Conservation (phyloP, 2,329 filamentous ascomycete species). For the Rhexocercosporidium sp. region DNA sequence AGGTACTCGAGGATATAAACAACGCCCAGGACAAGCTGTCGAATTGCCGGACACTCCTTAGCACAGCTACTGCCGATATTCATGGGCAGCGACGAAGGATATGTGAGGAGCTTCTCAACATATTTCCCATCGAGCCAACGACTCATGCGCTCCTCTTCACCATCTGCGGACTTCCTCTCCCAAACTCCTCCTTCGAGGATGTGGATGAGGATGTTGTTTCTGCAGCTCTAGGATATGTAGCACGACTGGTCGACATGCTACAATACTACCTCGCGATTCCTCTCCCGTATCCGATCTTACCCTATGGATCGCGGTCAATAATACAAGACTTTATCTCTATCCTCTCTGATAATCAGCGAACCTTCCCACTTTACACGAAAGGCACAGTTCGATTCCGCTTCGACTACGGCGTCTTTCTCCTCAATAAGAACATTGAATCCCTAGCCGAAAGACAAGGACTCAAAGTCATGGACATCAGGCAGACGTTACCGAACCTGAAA, state of each 20-base stretch:
- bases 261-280: conserved; percentile 82
- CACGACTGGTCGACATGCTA: conserved; percentile 75
- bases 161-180: conserved; percentile 78
- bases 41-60: conserved; percentile 59
- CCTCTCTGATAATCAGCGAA: conserved; percentile 54
- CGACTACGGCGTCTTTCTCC: conserved; percentile 93
- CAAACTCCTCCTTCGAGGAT: conserved; percentile 80
- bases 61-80: conserved; percentile 67
- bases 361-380: conserved; percentile 82
- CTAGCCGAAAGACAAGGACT: conserved; percentile 70
- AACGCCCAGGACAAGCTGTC: conserved; percentile 64
- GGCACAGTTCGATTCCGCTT: conserved; percentile 83
- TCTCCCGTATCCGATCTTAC: conserved; percentile 79
- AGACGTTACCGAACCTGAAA: conserved; percentile 92
- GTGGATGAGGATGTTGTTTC: conserved; percentile 73
- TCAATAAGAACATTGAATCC: conserved; percentile 91
- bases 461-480: conserved; percentile 84
- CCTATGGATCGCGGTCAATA: conserved; percentile 74
- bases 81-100: conserved; percentile 87
- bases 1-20: conserved; percentile 64
- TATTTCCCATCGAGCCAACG: conserved; percentile 80
- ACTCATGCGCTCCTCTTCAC: conserved; percentile 76
- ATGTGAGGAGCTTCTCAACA: conserved; percentile 77
- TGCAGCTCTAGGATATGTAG: conserved; percentile 80
- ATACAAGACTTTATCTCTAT: conserved; percentile 77